Evolutionary conservation across 139 green algal genomes (phyloP).

Genomic region (Haematococcus lacustris): DNA sequence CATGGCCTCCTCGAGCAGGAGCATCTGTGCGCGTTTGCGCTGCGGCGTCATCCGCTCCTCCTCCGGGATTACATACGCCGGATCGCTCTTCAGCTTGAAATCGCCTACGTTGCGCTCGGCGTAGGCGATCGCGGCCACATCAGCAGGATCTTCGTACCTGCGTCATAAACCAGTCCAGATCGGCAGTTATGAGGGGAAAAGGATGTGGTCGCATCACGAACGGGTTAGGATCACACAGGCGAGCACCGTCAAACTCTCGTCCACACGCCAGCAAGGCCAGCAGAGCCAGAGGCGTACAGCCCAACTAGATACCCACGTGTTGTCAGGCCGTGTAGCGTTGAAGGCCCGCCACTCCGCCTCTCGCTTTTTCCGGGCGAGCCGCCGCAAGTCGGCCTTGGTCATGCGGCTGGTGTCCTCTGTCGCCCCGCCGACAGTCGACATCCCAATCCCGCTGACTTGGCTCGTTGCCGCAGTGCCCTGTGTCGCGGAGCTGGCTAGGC

Average conservation of each 20-base stretch:
- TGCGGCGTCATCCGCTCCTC: constrained; percentile 53
- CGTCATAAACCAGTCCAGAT: too few relatives aligned
- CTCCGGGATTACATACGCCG: constrained; percentile 58
- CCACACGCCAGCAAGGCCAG: too few relatives aligned
- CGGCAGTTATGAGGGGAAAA: too few relatives aligned
- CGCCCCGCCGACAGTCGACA: constrained; percentile 8
- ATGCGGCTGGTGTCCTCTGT: constrained; percentile 16
- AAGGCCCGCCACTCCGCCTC: constrained; percentile 65
- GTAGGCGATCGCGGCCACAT: constrained; percentile 46
- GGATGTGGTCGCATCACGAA: too few relatives aligned
- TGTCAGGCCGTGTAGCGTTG: constrained; percentile 55
- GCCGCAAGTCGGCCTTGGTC: constrained; percentile 54
- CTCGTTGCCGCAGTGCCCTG: too few relatives aligned
- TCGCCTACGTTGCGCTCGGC: constrained; percentile 64
- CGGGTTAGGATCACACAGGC: too few relatives aligned
- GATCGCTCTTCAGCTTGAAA: constrained; percentile 78
- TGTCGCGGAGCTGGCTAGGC: too few relatives aligned
- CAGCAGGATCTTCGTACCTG: constrained; percentile 53
- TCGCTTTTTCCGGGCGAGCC: constrained; percentile 47
- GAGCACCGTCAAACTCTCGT: too few relatives aligned
- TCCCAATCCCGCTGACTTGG: too few relatives aligned
- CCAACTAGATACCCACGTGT: constrained; percentile 24
- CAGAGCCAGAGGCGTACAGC: too few relatives aligned
- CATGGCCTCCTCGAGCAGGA: constrained; percentile 56
- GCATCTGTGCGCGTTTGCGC: constrained; percentile 59